Conservation (phyloP, 2,329 filamentous ascomycete species). For the Cordyceps javanica region DNA sequence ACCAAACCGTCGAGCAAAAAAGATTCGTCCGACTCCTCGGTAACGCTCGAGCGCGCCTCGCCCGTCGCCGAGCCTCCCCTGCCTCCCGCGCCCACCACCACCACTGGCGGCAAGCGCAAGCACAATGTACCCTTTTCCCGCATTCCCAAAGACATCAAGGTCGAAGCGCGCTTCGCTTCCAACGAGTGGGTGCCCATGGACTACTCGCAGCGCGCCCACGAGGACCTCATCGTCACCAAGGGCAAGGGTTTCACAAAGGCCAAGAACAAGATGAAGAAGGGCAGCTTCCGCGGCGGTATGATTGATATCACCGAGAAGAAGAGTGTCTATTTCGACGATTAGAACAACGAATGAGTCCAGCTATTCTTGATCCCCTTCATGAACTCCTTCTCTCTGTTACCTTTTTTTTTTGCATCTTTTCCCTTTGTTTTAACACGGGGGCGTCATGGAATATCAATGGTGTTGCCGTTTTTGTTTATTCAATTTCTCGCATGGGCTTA, state of each 20-base stretch:
- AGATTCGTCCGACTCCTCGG: constrained; percentile 38
- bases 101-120: constrained; percentile 38
- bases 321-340: constrained; percentile 79
- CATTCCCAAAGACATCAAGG: constrained; percentile 61
- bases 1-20: constrained; percentile 18
- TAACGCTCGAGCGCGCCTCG: constrained; percentile 41
- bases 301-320: constrained; percentile 81
- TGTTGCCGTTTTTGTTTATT: no score
- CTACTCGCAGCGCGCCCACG: constrained; percentile 83
- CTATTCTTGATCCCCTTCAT: no score
- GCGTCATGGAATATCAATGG: no score
- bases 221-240: constrained; percentile 82
- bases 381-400: no score
- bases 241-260: constrained; percentile 99
- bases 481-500: no score
- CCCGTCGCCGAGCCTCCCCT: constrained; percentile 41
- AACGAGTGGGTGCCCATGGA: constrained; percentile 80
- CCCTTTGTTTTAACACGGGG: no score
- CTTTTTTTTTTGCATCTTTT: no score
- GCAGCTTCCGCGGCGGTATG: constrained; percentile 79
- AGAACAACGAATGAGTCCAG: not conserved
- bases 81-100: constrained; percentile 41
- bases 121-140: constrained; percentile 69
- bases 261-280: constrained; percentile 97
- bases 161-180: constrained; percentile 63